These are phyloP conservation scores for Lactarius pseudohatsudake DNA, from an alignment of 768 basidiomycete species.

Conservation along the genomic window DNA sequence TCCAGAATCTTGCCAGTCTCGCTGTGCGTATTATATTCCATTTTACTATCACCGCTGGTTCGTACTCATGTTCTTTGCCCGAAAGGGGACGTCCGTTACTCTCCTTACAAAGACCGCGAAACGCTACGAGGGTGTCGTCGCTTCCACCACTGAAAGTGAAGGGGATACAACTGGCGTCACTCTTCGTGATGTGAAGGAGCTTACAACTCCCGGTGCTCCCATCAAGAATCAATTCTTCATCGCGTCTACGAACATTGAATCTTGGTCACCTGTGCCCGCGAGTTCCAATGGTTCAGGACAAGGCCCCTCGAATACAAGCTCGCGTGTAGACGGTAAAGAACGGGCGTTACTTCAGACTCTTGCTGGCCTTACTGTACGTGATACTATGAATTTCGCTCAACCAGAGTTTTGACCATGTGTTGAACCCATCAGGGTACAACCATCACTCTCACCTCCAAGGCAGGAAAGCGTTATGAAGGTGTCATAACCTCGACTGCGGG, in stretches of 20 bases:
- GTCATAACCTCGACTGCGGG: slow-evolving; percentile 56
- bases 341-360: slow-evolving; percentile 65
- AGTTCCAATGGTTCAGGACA: slow-evolving; percentile 44
- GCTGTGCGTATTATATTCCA: slow-evolving; percentile 46
- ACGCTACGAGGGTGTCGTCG: slow-evolving; percentile 72
- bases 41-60: background rate
- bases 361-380: slow-evolving; percentile 68
- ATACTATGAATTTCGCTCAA: slow-evolving; percentile 17
- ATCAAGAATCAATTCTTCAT: slow-evolving; percentile 70
- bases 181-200: slow-evolving; percentile 75
- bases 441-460: slow-evolving; percentile 72
- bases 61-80: slow-evolving; percentile 4
- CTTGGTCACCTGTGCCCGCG: slow-evolving; percentile 46
- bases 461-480: slow-evolving; percentile 71
- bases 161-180: slow-evolving; percentile 74
- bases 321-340: slow-evolving; percentile 47
- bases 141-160: slow-evolving; percentile 53
- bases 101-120: slow-evolving; percentile 65
- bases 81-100: slow-evolving; percentile 72
- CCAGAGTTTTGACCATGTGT: slow-evolving; percentile 25
- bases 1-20: slow-evolving; percentile 58
- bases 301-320: slow-evolving; percentile 26
- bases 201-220: slow-evolving; percentile 60
- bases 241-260: slow-evolving; percentile 69
- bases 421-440: slow-evolving; percentile 61